These are phyloP conservation scores for Microcos paniculata DNA, from an alignment of 345 rosid genomes.

Conservation along the genomic window DNA sequence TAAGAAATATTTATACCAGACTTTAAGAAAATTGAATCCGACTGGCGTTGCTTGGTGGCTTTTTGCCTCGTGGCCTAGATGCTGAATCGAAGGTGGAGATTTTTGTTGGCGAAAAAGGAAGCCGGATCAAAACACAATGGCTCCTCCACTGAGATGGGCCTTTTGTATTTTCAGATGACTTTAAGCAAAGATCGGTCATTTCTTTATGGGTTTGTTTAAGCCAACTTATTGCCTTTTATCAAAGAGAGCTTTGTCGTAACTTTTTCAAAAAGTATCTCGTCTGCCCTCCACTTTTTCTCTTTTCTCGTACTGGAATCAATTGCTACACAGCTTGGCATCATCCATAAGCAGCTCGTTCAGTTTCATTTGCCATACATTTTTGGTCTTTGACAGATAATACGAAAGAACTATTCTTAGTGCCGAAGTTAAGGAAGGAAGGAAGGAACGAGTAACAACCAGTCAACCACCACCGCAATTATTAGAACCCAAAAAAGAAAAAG, in stretches of 20 bases:
- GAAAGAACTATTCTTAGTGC: not conserved
- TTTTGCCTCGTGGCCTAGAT: not conserved
- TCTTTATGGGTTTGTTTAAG: not conserved
- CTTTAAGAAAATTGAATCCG: too few relatives aligned
- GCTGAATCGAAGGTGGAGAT: not conserved
- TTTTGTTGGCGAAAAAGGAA: not conserved
- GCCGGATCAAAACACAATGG: not conserved
- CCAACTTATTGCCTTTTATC: slow-evolving; percentile 11
- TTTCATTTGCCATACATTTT: too few relatives aligned
- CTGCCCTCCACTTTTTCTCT: slow-evolving; percentile 4
- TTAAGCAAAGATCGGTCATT: not conserved
- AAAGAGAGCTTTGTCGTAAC: slow-evolving; percentile 22
- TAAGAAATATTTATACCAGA: too few relatives aligned
- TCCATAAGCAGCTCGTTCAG: too few relatives aligned
- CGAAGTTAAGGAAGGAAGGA: too few relatives aligned
- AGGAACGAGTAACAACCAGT: not conserved
- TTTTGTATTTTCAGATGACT: too few relatives aligned
- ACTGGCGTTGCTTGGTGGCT: not conserved
- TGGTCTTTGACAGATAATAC: too few relatives aligned
- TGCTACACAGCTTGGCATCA: not conserved
- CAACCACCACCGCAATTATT: too few relatives aligned
- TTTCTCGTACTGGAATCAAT: slow-evolving; percentile 16
- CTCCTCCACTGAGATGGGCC: not conserved
- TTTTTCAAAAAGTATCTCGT: slow-evolving; percentile 21
- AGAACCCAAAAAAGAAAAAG: too few relatives aligned